A percentile compares a stretch with the other conserved stretches of the same genome.
These are phyloP conservation scores for Lachnellula subtilissima DNA, from an alignment of 2,329 filamentous ascomycete genomes.

Conservation along the genomic window DNA sequence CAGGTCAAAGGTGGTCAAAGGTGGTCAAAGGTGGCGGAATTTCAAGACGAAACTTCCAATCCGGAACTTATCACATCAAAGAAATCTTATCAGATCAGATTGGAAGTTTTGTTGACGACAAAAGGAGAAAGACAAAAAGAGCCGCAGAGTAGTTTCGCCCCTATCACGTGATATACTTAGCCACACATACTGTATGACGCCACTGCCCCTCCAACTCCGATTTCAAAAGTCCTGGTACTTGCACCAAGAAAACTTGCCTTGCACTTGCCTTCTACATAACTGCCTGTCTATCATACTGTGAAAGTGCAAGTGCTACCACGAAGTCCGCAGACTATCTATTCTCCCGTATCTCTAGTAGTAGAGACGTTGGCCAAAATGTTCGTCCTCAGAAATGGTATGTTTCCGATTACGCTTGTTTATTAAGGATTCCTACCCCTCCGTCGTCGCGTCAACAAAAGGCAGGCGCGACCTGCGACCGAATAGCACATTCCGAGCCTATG, in stretches of 20 bases:
- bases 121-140: too few species aligned
- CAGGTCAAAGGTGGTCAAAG: too few species aligned
- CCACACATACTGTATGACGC: neutral
- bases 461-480: constrained; percentile 1
- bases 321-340: neutral
- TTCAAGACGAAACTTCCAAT: too few species aligned
- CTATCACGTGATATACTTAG: neutral
- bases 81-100: too few species aligned
- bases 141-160: too few species aligned
- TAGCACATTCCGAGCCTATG: neutral
- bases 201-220: neutral
- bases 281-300: neutral
- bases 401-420: constrained; percentile 10
- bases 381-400: constrained; percentile 40
- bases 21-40: too few species aligned
- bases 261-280: neutral
- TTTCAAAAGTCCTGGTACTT: neutral
- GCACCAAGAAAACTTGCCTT: neutral
- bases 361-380: constrained; percentile 33
- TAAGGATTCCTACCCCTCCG: constrained; percentile 3
- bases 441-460: constrained; percentile 8
- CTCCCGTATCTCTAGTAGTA: neutral
- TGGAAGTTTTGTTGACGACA: too few species aligned
- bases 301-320: too few species aligned
- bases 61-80: too few species aligned